Evolutionary conservation across 345 rosid species (phyloP).

Genomic region (Geranium rotundifolium): DNA sequence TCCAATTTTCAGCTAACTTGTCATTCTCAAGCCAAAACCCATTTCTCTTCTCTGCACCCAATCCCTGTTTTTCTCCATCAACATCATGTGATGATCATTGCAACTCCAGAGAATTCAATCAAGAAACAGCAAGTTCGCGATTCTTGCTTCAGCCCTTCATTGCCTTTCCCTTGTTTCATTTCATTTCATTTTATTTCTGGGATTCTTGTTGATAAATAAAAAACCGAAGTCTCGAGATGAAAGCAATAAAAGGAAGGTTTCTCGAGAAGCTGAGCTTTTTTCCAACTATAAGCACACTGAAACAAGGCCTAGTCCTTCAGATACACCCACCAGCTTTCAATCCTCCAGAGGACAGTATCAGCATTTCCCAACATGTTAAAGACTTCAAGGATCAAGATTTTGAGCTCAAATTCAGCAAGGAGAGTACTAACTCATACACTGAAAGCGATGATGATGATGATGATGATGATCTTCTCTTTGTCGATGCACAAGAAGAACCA

Average conservation of each 20-base stretch:
- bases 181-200: too few species aligned
- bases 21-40: neutral
- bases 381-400: slow-evolving; percentile 16
- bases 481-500: slow-evolving; percentile 5
- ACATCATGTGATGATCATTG: neutral
- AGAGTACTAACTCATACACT: slow-evolving; percentile 4
- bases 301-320: slow-evolving; percentile 36
- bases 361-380: slow-evolving; percentile 5
- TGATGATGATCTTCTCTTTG: neutral
- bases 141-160: too few species aligned
- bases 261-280: slow-evolving; percentile 47
- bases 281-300: slow-evolving; percentile 28
- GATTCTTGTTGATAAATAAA: neutral
- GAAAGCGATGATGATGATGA: slow-evolving; percentile 3
- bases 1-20: too few species aligned
- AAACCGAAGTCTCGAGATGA: slow-evolving; percentile 23
- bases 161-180: too few species aligned
- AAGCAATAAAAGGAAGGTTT: slow-evolving; percentile 53
- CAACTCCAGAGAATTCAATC: too few species aligned
- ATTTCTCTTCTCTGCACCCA: neutral
- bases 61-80: neutral
- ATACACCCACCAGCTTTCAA: slow-evolving; percentile 16
- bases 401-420: slow-evolving; percentile 1
- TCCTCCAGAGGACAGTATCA: slow-evolving; percentile 5
- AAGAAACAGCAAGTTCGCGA: too few species aligned